Conservation (phyloP, 1,284 basidiomycete genomes). For the Microbotryum intermedium region DNA sequence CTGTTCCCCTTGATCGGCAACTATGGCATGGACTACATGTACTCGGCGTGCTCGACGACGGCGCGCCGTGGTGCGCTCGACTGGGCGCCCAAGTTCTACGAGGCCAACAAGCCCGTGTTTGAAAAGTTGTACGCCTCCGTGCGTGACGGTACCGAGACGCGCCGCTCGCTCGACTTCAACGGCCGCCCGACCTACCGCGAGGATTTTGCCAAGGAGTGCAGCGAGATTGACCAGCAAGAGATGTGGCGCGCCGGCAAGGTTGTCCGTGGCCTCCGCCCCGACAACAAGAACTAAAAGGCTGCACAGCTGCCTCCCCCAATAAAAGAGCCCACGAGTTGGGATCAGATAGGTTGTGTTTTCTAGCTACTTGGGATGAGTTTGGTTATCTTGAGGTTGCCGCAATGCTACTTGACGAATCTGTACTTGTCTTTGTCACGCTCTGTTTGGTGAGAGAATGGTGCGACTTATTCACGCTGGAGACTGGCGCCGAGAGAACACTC, state of each 20-base stretch:
- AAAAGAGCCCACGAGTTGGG: no score
- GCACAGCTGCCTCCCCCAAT: no score
- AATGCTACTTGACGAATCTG: no score
- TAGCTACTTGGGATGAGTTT: no score
- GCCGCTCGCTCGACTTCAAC: conserved; percentile 95
- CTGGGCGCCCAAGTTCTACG: conserved; percentile 91
- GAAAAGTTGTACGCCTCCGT: conserved; percentile 92
- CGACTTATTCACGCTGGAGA: no score
- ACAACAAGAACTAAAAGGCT: background rate
- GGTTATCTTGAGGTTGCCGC: background rate
- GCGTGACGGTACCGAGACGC: conserved; percentile 88
- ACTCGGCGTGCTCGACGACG: conserved; percentile 76
- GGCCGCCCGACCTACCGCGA: conserved; percentile 84
- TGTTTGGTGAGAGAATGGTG: no score
- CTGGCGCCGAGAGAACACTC: no score
- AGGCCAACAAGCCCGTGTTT: conserved; percentile 86
- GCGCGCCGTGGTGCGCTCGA: conserved; percentile 81
- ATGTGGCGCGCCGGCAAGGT: conserved; percentile 87
- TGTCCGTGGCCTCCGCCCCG: conserved; percentile 40
- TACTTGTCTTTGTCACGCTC: no score
- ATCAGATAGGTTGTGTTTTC: no score
- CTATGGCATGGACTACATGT: conserved; percentile 97
- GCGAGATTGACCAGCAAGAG: conserved; percentile 92
- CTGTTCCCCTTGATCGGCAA: conserved; percentile 92
- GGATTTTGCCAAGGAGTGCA: conserved; percentile 87